A percentile compares a stretch with the other conserved stretches of the same genome.
These are phyloP conservation scores for Cinnamomum micranthum DNA, from an alignment of 164 flowering plant species.

Conservation along the genomic window DNA sequence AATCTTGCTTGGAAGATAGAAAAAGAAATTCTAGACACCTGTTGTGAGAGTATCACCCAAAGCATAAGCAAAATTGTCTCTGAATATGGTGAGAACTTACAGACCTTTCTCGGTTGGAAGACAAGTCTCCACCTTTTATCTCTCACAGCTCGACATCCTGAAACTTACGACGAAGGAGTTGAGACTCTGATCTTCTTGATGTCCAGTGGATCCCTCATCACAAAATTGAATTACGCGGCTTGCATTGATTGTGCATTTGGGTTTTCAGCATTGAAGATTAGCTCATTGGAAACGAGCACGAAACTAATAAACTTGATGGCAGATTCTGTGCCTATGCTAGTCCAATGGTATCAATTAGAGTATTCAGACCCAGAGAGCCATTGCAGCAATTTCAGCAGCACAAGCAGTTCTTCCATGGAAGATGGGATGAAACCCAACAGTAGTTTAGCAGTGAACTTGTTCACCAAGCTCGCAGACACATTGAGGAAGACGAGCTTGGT, in stretches of 20 bases:
- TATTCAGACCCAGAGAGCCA: slow-evolving; percentile 56
- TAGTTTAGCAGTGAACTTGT: slow-evolving; percentile 38
- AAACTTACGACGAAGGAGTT: slow-evolving; percentile 65
- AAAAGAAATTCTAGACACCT: slow-evolving; percentile 66
- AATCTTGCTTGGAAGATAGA: slow-evolving; percentile 82
- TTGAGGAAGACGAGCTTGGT: slow-evolving; percentile 72
- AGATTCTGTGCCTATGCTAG: slow-evolving; percentile 48
- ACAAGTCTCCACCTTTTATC: slow-evolving; percentile 58
- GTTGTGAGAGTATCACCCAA: slow-evolving; percentile 51
- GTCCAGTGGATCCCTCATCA: slow-evolving; percentile 45
- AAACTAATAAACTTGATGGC: slow-evolving; percentile 64
- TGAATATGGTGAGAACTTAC: slow-evolving; percentile 58
- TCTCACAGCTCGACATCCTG: slow-evolving; percentile 59
- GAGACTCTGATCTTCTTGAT: slow-evolving; percentile 60
- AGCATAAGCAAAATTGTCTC: slow-evolving; percentile 46
- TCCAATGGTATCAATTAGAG: slow-evolving; percentile 54
- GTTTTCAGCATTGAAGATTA: slow-evolving; percentile 62
- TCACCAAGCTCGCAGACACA: slow-evolving; percentile 66
- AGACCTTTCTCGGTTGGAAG: slow-evolving; percentile 75
- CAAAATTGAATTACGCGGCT: slow-evolving; percentile 49
- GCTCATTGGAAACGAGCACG: slow-evolving; percentile 62
- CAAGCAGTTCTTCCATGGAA: slow-evolving; percentile 48
- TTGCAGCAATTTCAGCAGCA: slow-evolving; percentile 26
- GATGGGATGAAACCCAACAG: slow-evolving; percentile 29
- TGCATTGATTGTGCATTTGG: slow-evolving; percentile 79